A percentile compares a stretch with the other conserved stretches of the same genome.
Conservation (phyloP, 805 yeast genomes). For the Lipomyces sp. region DNA sequence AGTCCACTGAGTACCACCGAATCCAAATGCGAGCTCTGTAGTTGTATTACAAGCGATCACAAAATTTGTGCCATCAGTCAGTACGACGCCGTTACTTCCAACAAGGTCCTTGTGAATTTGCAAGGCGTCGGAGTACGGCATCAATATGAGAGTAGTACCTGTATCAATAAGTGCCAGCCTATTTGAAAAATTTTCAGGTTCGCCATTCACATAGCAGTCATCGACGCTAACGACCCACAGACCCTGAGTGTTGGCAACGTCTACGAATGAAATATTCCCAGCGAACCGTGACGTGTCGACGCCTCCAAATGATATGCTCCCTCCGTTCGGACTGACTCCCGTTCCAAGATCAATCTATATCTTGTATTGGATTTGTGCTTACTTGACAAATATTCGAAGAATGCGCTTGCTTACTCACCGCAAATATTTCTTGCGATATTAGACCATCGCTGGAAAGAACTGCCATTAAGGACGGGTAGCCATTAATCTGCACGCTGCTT, state of each 20-base stretch:
- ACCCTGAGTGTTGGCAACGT: conserved; percentile 43
- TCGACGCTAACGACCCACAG: conserved; percentile 59
- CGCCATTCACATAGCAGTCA: conserved; percentile 47
- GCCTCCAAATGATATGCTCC: conserved; percentile 54
- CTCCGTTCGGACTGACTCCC: conserved; percentile 45
- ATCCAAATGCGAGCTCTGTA: conserved; percentile 48
- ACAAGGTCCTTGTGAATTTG: conserved; percentile 58
- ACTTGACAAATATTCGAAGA: not conserved
- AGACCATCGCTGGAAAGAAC: conserved; percentile 38
- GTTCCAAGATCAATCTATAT: conserved; percentile 48
- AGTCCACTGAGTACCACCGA: conserved; percentile 55
- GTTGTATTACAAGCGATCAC: conserved; percentile 64
- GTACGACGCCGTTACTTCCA: conserved; percentile 43
- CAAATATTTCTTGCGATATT: conserved; percentile 49
- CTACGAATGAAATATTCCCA: conserved; percentile 52
- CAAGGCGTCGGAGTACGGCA: conserved; percentile 61
- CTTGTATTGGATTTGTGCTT: not conserved
- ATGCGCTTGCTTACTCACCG: conserved; percentile 41
- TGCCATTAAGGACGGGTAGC: conserved; percentile 42
- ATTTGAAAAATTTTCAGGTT: conserved; percentile 31
- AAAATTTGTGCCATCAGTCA: conserved; percentile 66
- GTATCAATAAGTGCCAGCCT: conserved; percentile 59
- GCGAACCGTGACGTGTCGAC: conserved; percentile 48
- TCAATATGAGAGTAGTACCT: conserved; percentile 66
- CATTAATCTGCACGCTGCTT: conserved; percentile 47